A percentile compares a stretch with the other conserved stretches of the same genome.
Evolutionary conservation across 2,329 filamentous ascomycete genomes (phyloP).

Genomic region (Talaromyces sp.): DNA sequence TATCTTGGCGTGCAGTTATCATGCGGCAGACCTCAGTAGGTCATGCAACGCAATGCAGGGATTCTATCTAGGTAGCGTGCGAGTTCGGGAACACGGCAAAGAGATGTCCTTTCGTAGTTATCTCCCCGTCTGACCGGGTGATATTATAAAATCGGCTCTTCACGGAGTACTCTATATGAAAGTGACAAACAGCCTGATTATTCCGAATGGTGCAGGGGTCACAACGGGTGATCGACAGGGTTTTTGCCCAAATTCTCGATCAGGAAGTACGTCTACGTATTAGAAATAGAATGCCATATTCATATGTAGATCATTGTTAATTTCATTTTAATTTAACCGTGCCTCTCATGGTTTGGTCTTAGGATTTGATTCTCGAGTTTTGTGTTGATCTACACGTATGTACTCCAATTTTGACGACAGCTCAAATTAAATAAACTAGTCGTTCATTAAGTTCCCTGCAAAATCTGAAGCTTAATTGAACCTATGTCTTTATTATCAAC

Average conservation of each 20-base stretch:
- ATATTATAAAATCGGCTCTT: background rate
- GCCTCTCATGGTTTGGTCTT: no score
- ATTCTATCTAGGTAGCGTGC: background rate
- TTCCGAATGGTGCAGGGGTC: background rate
- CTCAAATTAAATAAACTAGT: no score
- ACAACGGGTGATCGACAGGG: background rate
- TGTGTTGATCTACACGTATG: no score
- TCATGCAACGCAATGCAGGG: background rate
- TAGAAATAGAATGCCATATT: no score
- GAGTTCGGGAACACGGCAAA: conserved; percentile 1
- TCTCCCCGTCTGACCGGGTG: no score
- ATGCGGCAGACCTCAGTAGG: background rate
- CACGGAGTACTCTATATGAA: background rate
- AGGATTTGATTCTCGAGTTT: no score
- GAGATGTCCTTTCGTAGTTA: background rate
- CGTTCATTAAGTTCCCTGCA: no score
- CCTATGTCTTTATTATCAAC: no score
- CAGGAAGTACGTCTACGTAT: background rate
- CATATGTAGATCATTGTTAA: no score
- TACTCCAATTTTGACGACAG: no score
- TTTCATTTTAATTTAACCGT: no score
- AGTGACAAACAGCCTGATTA: background rate
- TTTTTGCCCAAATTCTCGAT: background rate
- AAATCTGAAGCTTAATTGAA: no score
- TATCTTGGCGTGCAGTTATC: conserved; percentile 4